Conservation (phyloP, 2,329 filamentous ascomycete genomes). For the Ceratocystis cubensis region DNA sequence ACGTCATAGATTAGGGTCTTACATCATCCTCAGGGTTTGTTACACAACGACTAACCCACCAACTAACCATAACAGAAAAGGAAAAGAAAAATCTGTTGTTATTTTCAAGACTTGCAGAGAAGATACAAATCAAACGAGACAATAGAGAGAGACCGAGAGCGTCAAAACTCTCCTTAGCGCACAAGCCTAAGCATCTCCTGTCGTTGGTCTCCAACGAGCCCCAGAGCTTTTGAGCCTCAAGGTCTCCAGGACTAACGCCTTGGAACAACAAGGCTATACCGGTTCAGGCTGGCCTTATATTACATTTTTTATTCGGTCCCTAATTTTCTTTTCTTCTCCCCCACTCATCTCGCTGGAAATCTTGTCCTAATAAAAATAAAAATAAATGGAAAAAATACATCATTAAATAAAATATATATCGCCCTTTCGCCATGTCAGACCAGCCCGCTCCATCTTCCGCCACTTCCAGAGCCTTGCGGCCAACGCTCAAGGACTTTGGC, state of each 20-base stretch:
- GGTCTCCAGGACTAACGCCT: not conserved
- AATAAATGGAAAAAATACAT: not conserved
- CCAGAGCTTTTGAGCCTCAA: not conserved
- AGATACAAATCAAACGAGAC: not conserved
- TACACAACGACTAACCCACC: not conserved
- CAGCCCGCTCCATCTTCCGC: constrained; percentile 8
- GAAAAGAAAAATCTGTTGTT: not conserved
- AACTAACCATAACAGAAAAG: not conserved
- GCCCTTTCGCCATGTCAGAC: constrained; percentile 10
- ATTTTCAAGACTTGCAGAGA: not conserved
- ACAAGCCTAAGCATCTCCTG: not conserved
- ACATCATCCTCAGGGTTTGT: not conserved
- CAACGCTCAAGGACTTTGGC: constrained; percentile 41
- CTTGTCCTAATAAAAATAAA: not conserved
- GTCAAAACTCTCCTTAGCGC: not conserved
- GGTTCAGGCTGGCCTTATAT: not conserved
- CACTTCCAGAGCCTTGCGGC: constrained; percentile 29
- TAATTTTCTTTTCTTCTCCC: not conserved
- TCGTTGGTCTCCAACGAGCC: not conserved
- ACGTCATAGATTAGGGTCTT: not conserved
- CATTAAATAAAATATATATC: not conserved
- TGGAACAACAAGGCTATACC: not conserved
- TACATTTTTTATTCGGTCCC: not conserved
- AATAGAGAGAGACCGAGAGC: too few species aligned
- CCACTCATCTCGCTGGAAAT: not conserved